Evolutionary conservation across 352 stramenopile genomes (phyloP).

Genomic region (Elongisporangium anandrum): DNA sequence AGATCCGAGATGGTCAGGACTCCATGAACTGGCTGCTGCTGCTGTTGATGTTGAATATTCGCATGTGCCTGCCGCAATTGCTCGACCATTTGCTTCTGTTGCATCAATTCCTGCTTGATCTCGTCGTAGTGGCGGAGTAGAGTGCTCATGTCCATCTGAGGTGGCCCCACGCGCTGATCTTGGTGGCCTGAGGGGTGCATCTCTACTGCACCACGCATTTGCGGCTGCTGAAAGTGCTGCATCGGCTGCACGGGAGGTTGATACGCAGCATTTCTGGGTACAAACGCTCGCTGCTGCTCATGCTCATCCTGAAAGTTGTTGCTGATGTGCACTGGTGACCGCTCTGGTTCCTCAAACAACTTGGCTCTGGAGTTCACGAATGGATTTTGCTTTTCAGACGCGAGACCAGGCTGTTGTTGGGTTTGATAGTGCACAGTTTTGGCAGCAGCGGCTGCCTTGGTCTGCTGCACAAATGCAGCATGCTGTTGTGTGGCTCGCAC

Average conservation of each 20-base stretch:
- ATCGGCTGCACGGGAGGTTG: not conserved
- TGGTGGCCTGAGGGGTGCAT: not conserved
- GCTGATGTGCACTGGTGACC: slow-evolving; percentile 3
- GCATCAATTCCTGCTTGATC: slow-evolving; percentile 40
- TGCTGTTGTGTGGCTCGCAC: slow-evolving; percentile 30
- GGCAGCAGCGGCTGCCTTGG: slow-evolving; percentile 30
- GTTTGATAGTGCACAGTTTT: slow-evolving; percentile 12
- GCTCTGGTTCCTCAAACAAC: slow-evolving; percentile 37
- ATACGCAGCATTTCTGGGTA: not conserved
- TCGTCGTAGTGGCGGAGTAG: slow-evolving; percentile 52
- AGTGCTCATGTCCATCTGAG: slow-evolving; percentile 8
- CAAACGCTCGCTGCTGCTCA: slow-evolving; percentile 1
- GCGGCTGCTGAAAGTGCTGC: not conserved
- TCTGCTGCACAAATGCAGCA: slow-evolving; percentile 26
- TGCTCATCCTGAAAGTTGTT: not conserved
- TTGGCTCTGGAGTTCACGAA: slow-evolving; percentile 50
- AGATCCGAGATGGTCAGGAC: slow-evolving; percentile 41
- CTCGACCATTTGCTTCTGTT: slow-evolving; percentile 49
- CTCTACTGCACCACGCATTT: slow-evolving; percentile 1
- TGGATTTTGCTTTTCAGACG: slow-evolving; percentile 22
- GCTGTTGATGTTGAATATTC: slow-evolving; percentile 39
- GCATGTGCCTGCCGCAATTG: slow-evolving; percentile 38
- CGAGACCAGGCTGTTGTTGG: slow-evolving; percentile 5
- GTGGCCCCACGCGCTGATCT: not conserved
- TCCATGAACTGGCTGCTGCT: slow-evolving; percentile 15